Base-by-base conservation (phyloP, 2,329 filamentous ascomycete species). In the Beauveria rudraprayagi region DNA sequence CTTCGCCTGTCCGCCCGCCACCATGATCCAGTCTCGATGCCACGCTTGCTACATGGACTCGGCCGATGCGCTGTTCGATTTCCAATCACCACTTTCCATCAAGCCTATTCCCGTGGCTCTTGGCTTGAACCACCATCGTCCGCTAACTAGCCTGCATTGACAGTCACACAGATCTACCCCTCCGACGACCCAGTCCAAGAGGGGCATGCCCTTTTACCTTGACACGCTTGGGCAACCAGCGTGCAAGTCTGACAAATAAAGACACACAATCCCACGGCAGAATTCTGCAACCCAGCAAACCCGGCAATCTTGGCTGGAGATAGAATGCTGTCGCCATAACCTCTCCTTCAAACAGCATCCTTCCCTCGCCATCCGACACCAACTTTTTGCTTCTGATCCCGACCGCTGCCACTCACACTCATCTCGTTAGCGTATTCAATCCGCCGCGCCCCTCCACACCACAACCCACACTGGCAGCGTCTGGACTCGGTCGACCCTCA, bases 401-500 rank as follows among this genome's bases (percentile, higher is more conserved):
- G 43, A 47, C 41, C 5, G 6, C 41, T 56, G 53, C 54, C 54
- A 43, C 41, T 56, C 43, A 24, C 11, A 26, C 19, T 34, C 26
- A 47, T 16, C 19, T 3, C 14, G 34, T 37, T 56, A 56, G 54
- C 43, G 53, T 56, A 26, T 46, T n/a, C 26, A 41, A 56, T 55
- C 54, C 28, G 55, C 55, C 17, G 2, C 34, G 19, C 43, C 55
- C 46, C 56, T 51, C 56, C 47, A 54, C 56, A 59, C 56, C 48
- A 51, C 24, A 44, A 47, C 30, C 46, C 56, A 52, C 46, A 59
- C 22, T 51, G 43, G 43, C 37, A 51, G 46, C 26, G 34, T 59
- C 56, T 59, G 56, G 56, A 52, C 56, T 59, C 56, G 22, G 56
- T 59, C 56, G 30, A 26, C 22, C 24, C 46, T 19, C 30, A 43